Conservation (phyloP, 2,329 filamentous ascomycete species). For the Penicillium sp. region DNA sequence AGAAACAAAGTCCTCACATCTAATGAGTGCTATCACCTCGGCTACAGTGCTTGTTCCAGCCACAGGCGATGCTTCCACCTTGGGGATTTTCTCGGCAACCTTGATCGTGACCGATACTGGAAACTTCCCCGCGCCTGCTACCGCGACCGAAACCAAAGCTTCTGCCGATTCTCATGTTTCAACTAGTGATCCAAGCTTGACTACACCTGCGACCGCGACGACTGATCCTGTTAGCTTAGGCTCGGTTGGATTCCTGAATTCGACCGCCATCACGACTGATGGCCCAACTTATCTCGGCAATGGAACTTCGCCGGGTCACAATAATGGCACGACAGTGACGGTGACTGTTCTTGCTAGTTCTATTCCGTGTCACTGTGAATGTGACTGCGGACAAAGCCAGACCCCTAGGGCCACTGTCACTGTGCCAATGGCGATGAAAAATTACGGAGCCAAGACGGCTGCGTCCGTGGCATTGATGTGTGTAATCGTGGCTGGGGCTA, state of each 20-base stretch:
- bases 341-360: constrained; percentile 1
- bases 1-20: not conserved
- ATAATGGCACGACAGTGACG: not conserved
- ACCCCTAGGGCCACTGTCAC: not conserved
- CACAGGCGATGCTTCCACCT: not conserved
- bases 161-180: not conserved
- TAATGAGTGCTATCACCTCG: not conserved
- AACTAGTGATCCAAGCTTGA: not conserved
- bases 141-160: not conserved
- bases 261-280: not conserved
- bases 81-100: constrained; percentile 1
- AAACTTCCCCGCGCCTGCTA: not conserved
- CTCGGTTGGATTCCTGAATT: not conserved
- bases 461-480: not conserved
- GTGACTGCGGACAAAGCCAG: not conserved
- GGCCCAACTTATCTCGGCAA: not conserved
- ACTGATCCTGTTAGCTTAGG: no score
- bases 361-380: not conserved
- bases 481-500: not conserved
- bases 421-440: not conserved
- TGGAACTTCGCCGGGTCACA: not conserved
- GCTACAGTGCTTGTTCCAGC: not conserved
- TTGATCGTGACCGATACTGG: constrained; percentile 2
- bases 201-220: not conserved
- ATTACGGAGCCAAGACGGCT: not conserved